Percentiles rank a stretch among this genome's conserved stretches.
Conservation (phyloP, 106 monocot species). For the Dendrobium officinale region DNA sequence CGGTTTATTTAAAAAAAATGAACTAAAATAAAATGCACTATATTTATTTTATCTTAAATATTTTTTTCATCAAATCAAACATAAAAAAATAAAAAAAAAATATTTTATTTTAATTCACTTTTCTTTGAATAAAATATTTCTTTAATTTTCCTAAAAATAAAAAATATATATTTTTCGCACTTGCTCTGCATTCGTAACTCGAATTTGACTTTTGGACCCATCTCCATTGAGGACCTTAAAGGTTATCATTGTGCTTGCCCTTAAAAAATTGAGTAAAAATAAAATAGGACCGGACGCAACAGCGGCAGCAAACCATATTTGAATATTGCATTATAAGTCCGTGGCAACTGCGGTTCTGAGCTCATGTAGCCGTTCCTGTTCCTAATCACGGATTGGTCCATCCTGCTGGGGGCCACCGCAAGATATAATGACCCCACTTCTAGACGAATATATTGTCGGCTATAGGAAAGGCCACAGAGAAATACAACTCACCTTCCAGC, state of each 20-base stretch:
- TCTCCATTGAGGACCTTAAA: not conserved
- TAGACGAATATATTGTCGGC: not conserved
- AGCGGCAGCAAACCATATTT: not conserved
- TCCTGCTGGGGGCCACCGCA: not conserved
- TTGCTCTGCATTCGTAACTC: not conserved
- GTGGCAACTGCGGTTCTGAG: not conserved
- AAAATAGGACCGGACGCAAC: not conserved
- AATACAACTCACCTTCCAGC: not conserved
- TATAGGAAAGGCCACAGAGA: slow-evolving; percentile 4
- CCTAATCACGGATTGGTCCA: not conserved
- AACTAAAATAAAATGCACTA: too few relatives aligned
- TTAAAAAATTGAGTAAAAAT: not conserved
- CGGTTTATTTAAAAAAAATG: too few relatives aligned
- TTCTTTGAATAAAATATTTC: too few relatives aligned
- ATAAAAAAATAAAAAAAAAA: too few relatives aligned
- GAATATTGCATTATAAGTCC: not conserved
- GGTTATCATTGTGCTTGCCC: not conserved
- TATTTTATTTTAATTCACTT: too few relatives aligned
- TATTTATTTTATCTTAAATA: too few relatives aligned
- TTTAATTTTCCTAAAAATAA: too few relatives aligned
- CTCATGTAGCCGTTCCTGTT: not conserved
- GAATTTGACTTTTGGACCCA: not conserved
- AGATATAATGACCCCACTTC: not conserved
- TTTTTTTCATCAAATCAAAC: too few relatives aligned
- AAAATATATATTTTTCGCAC: too few relatives aligned